A percentile compares a stretch with the other conserved stretches of the same genome.
phyloP scores from a whole-genome alignment of 2,329 filamentous ascomycete genomes.

The Colletotrichum truncatum region DNA sequence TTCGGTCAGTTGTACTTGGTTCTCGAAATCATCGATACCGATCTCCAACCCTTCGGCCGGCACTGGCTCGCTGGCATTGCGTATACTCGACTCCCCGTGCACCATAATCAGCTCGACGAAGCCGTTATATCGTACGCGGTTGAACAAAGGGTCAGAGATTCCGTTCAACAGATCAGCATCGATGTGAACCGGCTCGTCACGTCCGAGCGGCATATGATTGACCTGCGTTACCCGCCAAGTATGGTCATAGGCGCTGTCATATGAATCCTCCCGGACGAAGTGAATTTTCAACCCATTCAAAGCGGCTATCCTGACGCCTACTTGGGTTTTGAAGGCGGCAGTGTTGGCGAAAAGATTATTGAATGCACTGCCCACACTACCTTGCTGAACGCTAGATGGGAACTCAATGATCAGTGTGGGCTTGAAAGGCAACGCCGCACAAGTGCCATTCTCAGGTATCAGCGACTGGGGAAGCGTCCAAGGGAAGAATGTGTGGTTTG shows the following conservation, averaged over 20 bases:
- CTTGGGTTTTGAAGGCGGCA: conserved; percentile 33
- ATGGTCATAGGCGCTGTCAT: conserved; percentile 46
- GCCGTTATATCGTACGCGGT: conserved; percentile 76
- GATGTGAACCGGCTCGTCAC: conserved; percentile 88
- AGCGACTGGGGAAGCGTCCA: conserved; percentile 87
- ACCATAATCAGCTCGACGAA: conserved; percentile 80
- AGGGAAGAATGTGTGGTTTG: conserved; percentile 88
- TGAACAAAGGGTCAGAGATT: conserved; percentile 85
- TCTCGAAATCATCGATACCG: conserved; percentile 26
- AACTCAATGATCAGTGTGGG: conserved; percentile 76
- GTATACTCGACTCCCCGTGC: conserved; percentile 38
- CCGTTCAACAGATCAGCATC: conserved; percentile 79
- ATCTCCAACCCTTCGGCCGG: conserved; percentile 13
- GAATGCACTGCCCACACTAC: conserved; percentile 45
- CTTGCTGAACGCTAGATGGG: conserved; percentile 54
- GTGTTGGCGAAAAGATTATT: conserved; percentile 53
- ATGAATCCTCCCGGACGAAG: conserved; percentile 70
- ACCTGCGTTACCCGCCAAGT: conserved; percentile 81
- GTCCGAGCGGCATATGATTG: conserved; percentile 82
- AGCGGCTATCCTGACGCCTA: conserved; percentile 41
- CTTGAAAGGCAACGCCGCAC: conserved; percentile 74
- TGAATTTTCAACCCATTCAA: conserved; percentile 70
- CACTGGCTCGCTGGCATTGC: conserved; percentile 36
- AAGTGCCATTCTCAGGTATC: conserved; percentile 81
- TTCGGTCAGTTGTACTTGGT: conserved; percentile 25